A percentile compares a stretch with the other conserved stretches of the same genome.
phyloP scores from a whole-genome alignment of 2,329 filamentous ascomycete species.

The Fusarium marasasianum region DNA sequence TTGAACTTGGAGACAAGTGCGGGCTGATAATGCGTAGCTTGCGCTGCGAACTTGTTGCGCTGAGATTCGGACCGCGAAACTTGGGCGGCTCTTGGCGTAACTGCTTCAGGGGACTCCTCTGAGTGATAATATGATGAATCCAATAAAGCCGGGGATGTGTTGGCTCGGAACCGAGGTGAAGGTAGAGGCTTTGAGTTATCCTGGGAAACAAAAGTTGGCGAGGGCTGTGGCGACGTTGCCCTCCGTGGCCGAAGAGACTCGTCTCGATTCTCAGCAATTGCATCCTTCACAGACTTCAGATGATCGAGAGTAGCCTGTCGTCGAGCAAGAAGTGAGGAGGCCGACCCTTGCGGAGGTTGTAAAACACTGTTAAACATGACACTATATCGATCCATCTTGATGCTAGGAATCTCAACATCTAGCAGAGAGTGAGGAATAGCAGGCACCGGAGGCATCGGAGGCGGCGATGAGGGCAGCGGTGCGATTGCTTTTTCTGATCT shows the following conservation, averaged over 20 bases:
- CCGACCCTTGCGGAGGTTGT: conserved; percentile 51
- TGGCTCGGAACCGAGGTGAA: conserved; percentile 58
- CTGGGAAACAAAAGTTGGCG: conserved; percentile 51
- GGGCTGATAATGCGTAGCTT: conserved; percentile 11
- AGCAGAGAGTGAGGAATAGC: conserved; percentile 56
- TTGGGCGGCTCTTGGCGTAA: conserved; percentile 26
- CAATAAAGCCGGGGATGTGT: conserved; percentile 63
- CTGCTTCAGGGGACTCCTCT: background rate
- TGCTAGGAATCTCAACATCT: conserved; percentile 81
- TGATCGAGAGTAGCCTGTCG: conserved; percentile 68
- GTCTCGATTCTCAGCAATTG: conserved; percentile 50
- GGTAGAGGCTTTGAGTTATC: conserved; percentile 40
- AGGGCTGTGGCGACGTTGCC: conserved; percentile 61
- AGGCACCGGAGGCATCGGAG: conserved; percentile 35
- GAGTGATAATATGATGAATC: conserved; percentile 51
- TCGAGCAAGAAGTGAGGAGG: conserved; percentile 59
- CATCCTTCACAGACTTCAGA: conserved; percentile 63
- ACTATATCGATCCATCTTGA: conserved; percentile 88
- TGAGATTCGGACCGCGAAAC: conserved; percentile 9
- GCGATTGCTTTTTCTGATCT: conserved; percentile 29
- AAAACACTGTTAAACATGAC: conserved; percentile 89
- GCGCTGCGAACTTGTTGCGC: conserved; percentile 4
- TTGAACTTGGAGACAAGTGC: conserved; percentile 40
- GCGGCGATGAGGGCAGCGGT: conserved; percentile 28
- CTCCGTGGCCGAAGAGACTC: conserved; percentile 50